Conservation (phyloP, 768 basidiomycete species). For the Termitomyces bulborhizus region DNA sequence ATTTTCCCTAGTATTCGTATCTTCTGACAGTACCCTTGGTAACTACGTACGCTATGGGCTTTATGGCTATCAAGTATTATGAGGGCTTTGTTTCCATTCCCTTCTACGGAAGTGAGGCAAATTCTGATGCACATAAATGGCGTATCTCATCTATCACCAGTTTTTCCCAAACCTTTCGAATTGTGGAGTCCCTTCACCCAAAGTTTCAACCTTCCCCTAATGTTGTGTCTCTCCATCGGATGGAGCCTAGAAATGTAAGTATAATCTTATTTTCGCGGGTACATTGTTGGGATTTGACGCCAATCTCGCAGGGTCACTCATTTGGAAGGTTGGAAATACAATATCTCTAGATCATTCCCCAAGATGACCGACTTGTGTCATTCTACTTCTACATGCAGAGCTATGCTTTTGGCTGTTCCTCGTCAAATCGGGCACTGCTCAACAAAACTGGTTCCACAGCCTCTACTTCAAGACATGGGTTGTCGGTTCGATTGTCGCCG, state of each 20-base stretch:
- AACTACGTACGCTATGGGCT: slow-evolving; percentile 52
- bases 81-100: slow-evolving; percentile 54
- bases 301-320: slow-evolving; percentile 56
- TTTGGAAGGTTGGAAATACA: slow-evolving; percentile 53
- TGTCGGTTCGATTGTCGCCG: slow-evolving; percentile 51
- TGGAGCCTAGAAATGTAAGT: slow-evolving; percentile 77
- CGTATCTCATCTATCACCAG: slow-evolving; percentile 26
- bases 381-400: slow-evolving; percentile 34
- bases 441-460: slow-evolving; percentile 75
- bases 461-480: slow-evolving; percentile 72
- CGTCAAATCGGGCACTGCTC: slow-evolving; percentile 52
- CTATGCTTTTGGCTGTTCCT: slow-evolving; percentile 88
- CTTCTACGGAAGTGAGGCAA: slow-evolving; percentile 38
- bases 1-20: slow-evolving; percentile 57
- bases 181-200: slow-evolving; percentile 45
- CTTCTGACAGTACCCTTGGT: slow-evolving; percentile 56
- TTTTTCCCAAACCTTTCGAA: slow-evolving; percentile 58
- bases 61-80: slow-evolving; percentile 65
- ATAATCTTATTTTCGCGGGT: background rate
- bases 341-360: background rate
- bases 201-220: slow-evolving; percentile 57
- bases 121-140: slow-evolving; percentile 7
- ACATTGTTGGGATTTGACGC: background rate
- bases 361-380: slow-evolving; percentile 3
- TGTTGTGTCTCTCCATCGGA: slow-evolving; percentile 53